Base-by-base conservation (phyloP, 208 protist species). In the Endotrypanum monterogeii region DNA sequence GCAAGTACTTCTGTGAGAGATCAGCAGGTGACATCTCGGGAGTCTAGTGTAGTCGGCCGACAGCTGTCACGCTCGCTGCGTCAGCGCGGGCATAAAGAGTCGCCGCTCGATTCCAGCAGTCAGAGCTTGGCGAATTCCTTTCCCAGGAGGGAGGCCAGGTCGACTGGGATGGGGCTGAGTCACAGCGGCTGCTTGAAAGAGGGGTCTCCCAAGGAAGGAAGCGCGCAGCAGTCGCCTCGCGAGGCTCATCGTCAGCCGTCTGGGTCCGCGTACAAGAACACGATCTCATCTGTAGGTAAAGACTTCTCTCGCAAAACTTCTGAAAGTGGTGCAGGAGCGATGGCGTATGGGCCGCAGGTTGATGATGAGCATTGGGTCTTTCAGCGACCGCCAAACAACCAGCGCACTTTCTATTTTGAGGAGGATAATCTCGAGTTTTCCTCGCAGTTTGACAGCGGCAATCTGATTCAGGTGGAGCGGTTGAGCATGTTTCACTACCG, bases 381-480 rank as follows among this genome's bases (percentile, higher is more conserved):
- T 62, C 58, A 71, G 32, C 79, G 90, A n/a, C 92, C 92, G 25
- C 92, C 92, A 1, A 87, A 92, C 68, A 97, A 94, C 74, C 92
- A 97, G 71, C 89, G 90, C 63, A 93, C 91, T 28, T 97, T 97
- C 77, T 90, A 89, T 73, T 95, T 97, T 67, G 71, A 80, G 12
- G 90, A 97, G 70, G 93, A 96, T 79, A 88, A 91, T 41, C 63
- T 98, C 18, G 83, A 86, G 70, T 98, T 98, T 55, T 94, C 89
- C 20, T 95, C 91, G 14, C 78, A 93, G 54, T 98, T 98, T 77
- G 93, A 98, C 78, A 95, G 88, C 66, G 95, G 95, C 35, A 98
- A 98, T 79, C 63, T 98, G 14, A 94, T 93, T 67, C 87, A 92
- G 57, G 91, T 96, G 35, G 95, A 98, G 80, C 86, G 87, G 16